Evolutionary conservation across 345 rosid species (phyloP).

Genomic region (Luvunga scandens): DNA sequence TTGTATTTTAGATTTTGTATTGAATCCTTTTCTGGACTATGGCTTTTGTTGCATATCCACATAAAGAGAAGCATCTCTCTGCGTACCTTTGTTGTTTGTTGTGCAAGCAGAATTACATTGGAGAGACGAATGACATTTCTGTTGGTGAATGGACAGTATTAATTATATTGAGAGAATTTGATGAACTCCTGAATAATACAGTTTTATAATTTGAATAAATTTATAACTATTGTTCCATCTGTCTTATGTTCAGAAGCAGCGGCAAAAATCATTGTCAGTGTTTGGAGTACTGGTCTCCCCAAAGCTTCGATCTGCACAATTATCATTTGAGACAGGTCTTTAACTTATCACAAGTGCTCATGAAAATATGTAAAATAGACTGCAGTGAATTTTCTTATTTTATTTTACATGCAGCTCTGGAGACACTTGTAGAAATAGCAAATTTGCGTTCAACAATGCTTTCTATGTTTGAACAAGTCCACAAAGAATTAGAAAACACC

Average conservation of each 20-base stretch:
- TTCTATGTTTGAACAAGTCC: conserved; percentile 42
- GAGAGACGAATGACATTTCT: background rate
- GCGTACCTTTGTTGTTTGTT: background rate
- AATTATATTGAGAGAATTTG: background rate
- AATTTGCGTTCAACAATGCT: conserved; percentile 60
- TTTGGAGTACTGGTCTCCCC: conserved; percentile 92
- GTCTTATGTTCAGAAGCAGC: conserved; percentile 65
- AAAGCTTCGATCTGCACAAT: conserved; percentile 75
- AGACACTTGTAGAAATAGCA: conserved; percentile 77
- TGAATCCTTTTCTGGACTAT: background rate
- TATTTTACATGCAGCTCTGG: conserved; percentile 51
- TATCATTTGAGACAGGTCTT: conserved; percentile 84
- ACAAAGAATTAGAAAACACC: conserved; percentile 30
- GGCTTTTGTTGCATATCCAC: background rate
- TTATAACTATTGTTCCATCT: background rate
- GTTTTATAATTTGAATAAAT: background rate
- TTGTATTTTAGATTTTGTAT: background rate
- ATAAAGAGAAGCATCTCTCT: background rate
- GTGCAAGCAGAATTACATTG: background rate
- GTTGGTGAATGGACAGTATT: background rate
- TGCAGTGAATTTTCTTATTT: background rate
- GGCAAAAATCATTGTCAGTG: conserved; percentile 57
- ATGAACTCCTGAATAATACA: background rate
- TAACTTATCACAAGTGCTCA: conserved; percentile 12
- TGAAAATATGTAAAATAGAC: background rate